Evolutionary conservation across 495 filamentous ascomycete species (phyloP).

Genomic region (Ramalina intermedia): DNA sequence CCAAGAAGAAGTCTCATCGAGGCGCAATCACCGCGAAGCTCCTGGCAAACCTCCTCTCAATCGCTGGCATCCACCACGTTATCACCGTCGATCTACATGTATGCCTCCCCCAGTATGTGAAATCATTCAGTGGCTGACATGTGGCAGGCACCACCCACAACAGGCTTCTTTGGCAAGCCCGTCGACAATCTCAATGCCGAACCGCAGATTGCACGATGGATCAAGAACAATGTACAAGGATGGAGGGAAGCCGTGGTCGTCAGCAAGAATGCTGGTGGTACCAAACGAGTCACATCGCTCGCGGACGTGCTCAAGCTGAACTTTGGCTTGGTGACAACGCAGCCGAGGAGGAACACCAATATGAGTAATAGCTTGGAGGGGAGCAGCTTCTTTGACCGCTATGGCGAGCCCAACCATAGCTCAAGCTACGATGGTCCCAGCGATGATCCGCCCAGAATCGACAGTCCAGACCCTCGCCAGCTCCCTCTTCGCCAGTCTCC

Average conservation of each 20-base stretch:
- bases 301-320: slow-evolving; percentile 94
- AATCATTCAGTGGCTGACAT: not conserved
- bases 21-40: slow-evolving; percentile 94
- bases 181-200: slow-evolving; percentile 97
- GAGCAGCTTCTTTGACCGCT: slow-evolving; percentile 28
- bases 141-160: slow-evolving; percentile 72
- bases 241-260: slow-evolving; percentile 92
- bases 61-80: slow-evolving; percentile 93
- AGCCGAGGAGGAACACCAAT: slow-evolving; percentile 49
- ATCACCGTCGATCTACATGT: slow-evolving; percentile 92
- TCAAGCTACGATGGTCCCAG: slow-evolving; percentile 1
- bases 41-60: slow-evolving; percentile 83
- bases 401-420: not conserved
- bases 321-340: slow-evolving; percentile 93
- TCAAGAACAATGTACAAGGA: slow-evolving; percentile 66
- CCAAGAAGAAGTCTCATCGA: slow-evolving; percentile 95
- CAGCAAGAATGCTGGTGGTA: slow-evolving; percentile 94
- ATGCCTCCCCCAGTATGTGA: slow-evolving; percentile 14
- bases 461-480: slow-evolving; percentile 7
- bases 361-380: slow-evolving; percentile 41
- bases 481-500: slow-evolving; percentile 2
- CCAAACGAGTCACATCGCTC: slow-evolving; percentile 91
- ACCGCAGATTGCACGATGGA: slow-evolving; percentile 92
- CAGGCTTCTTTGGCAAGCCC: slow-evolving; percentile 95
- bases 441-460: not conserved